These are phyloP conservation scores for Diaporthe ilicicola DNA, from an alignment of 2,329 filamentous ascomycete genomes.

Conservation along the genomic window DNA sequence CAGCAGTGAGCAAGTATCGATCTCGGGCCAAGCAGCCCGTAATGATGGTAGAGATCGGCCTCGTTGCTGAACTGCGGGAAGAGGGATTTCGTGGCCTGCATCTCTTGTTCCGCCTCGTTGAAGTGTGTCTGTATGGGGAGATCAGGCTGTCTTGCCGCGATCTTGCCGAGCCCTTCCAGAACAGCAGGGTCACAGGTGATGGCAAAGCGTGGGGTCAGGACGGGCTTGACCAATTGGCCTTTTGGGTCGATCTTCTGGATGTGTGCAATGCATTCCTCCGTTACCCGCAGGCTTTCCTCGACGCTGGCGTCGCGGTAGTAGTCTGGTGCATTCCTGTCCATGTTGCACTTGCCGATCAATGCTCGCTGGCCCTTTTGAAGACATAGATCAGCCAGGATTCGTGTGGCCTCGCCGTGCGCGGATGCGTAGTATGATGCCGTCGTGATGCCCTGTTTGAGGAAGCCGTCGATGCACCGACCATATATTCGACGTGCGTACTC, in stretches of 20 bases:
- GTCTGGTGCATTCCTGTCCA: conserved; percentile 64
- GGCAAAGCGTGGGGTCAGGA: conserved; percentile 68
- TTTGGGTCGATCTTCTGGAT: conserved; percentile 55
- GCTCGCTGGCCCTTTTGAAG: conserved; percentile 63
- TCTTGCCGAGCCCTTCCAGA: conserved; percentile 62
- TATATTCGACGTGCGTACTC: conserved; percentile 63
- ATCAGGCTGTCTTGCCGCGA: conserved; percentile 56
- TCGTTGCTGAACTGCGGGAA: conserved; percentile 66
- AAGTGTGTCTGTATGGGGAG: conserved; percentile 73
- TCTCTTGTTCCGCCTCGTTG: conserved; percentile 70
- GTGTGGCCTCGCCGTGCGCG: conserved; percentile 63
- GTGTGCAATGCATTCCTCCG: conserved; percentile 57
- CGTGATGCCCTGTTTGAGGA: conserved; percentile 69
- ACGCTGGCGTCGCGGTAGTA: conserved; percentile 59
- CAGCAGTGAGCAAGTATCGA: conserved; percentile 75
- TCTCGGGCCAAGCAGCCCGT: conserved; percentile 60
- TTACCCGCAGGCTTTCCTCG: conserved; percentile 58
- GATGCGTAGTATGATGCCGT: conserved; percentile 69
- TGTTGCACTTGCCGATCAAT: conserved; percentile 70
- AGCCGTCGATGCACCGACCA: conserved; percentile 59
- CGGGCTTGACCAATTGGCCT: conserved; percentile 53
- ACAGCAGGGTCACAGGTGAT: conserved; percentile 66
- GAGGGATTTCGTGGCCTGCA: conserved; percentile 59
- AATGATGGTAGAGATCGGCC: conserved; percentile 66
- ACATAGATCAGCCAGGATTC: conserved; percentile 64